Percentiles rank a stretch among this genome's conserved stretches.
phyloP scores from a whole-genome alignment of 768 basidiomycete genomes.

The Favolaschia claudopus region DNA sequence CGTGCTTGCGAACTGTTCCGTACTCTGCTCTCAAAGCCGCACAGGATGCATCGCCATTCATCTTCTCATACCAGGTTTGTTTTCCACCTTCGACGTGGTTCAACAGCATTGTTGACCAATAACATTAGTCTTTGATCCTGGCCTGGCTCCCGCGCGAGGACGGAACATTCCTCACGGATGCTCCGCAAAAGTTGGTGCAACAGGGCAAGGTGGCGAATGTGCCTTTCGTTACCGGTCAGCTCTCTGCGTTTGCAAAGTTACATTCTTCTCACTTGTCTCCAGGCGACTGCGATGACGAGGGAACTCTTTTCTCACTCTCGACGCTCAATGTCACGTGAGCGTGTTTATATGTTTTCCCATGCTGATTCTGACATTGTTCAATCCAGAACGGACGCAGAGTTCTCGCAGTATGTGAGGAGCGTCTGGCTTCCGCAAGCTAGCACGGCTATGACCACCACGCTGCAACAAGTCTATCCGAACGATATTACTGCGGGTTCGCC shows the following conservation, averaged over 20 bases:
- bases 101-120: not conserved
- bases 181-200: slow-evolving; percentile 49
- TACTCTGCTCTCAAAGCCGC: slow-evolving; percentile 49
- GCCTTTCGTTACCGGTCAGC: slow-evolving; percentile 54
- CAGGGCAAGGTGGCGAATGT: slow-evolving; percentile 54
- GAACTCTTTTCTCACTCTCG: slow-evolving; percentile 57
- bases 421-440: slow-evolving; percentile 30
- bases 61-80: slow-evolving; percentile 52
- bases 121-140: slow-evolving; percentile 44
- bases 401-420: slow-evolving; percentile 25
- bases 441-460: slow-evolving; percentile 24
- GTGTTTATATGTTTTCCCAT: slow-evolving; percentile 36
- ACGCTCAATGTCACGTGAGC: slow-evolving; percentile 60
- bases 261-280: not conserved
- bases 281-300: slow-evolving; percentile 69
- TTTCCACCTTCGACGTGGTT: not conserved
- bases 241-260: not conserved
- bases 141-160: slow-evolving; percentile 62
- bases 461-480: slow-evolving; percentile 44
- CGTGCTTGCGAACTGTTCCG: slow-evolving; percentile 50
- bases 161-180: slow-evolving; percentile 54
- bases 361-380: slow-evolving; percentile 2
- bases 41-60: slow-evolving; percentile 49
- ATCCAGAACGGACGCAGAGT: slow-evolving; percentile 28
- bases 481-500: slow-evolving; percentile 55